Percentiles rank a stretch among this genome's conserved stretches.
These are phyloP conservation scores for Penicillium daleae DNA, from an alignment of 495 filamentous ascomycete species.

Conservation along the genomic window DNA sequence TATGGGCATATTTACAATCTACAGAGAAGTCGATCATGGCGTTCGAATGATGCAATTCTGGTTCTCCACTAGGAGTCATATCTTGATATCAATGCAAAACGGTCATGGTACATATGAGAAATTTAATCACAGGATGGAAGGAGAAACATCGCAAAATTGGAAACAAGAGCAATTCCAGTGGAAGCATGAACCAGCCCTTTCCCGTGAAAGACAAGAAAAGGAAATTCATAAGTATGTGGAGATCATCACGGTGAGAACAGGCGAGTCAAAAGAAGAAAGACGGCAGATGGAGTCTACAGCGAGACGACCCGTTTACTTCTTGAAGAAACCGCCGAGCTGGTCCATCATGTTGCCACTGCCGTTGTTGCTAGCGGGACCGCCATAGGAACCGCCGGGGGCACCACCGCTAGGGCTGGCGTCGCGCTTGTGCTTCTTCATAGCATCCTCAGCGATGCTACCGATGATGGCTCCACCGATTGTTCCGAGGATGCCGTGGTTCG, in stretches of 20 bases:
- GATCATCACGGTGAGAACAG: slow-evolving; percentile 23
- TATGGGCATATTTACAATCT: background rate
- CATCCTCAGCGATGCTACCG: slow-evolving; percentile 50
- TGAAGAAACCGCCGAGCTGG: slow-evolving; percentile 49
- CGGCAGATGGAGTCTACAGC: slow-evolving; percentile 3
- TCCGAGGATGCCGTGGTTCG: slow-evolving; percentile 53
- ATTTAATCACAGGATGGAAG: slow-evolving; percentile 12
- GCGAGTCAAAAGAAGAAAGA: slow-evolving; percentile 7
- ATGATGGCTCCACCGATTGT: slow-evolving; percentile 55
- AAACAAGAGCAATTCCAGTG: slow-evolving; percentile 5
- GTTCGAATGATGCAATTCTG: slow-evolving; percentile 14
- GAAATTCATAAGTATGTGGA: slow-evolving; percentile 32
- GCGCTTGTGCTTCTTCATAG: slow-evolving; percentile 49
- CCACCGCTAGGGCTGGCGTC: slow-evolving; percentile 26
- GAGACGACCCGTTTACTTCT: slow-evolving; percentile 35
- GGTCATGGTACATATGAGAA: slow-evolving; percentile 26
- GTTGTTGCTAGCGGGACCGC: slow-evolving; percentile 24
- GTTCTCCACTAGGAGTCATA: slow-evolving; percentile 13
- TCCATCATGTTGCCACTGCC: slow-evolving; percentile 43
- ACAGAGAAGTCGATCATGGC: background rate
- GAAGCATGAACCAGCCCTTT: slow-evolving; percentile 22
- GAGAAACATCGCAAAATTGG: slow-evolving; percentile 1
- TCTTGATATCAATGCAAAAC: slow-evolving; percentile 27
- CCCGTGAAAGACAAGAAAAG: slow-evolving; percentile 21
- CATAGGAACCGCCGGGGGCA: slow-evolving; percentile 29